Evolutionary conservation across 2,329 filamentous ascomycete genomes (phyloP), one percentile per base, ranked within the genome.

Genomic region (Alternaria tenuissima): DNA sequence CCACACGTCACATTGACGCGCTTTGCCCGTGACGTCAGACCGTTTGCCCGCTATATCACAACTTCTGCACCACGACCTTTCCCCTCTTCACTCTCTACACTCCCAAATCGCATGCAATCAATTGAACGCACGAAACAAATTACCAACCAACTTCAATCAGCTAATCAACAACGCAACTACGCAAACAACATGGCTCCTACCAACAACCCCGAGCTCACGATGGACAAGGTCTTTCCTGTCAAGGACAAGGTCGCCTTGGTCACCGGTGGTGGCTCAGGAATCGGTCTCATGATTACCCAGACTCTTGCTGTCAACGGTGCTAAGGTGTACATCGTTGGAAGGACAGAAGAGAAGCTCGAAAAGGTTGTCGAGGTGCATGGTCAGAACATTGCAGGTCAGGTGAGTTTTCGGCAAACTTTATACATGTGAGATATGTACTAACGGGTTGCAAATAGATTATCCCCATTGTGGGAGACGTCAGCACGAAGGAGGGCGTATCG

Each of bases 321-420:
- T 3, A 83, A 83, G 68, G 81, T 83, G 24, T 84, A 84, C 69
- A 82, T 84, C 63, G 77, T 80, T 20, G 81, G 82, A 41, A 78
- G 82, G 22, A 82, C 80, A 9, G 70, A 80, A 55, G 81, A 84
- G 61, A 84, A 83, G 74, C 78, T 84, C 7, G 79, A 83, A 16
- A 77, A 71, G n/a, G 81, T 83, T 7, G 81, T 73, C 11, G 75
- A 82, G 62, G 76, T 72, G 14, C 79, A 82, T 64, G 76, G 78
- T 52, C 78, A 83, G 63, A 76, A 77, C 49, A 81, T 83, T 53
- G 57, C 77, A 5, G 82, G 82, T 41, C 68, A 82, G 20, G 46
- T 49, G 26, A 49, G 46, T 36, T 8, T 11, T 49, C 46, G 18
- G n/a, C 14, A 49, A 3, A 18, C 14, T n/a, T 4, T 22, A 36